A percentile compares a stretch with the other conserved stretches of the same genome.
These are phyloP conservation scores for Exophiala spinifera DNA, from an alignment of 2,329 filamentous ascomycete species.

Conservation along the genomic window DNA sequence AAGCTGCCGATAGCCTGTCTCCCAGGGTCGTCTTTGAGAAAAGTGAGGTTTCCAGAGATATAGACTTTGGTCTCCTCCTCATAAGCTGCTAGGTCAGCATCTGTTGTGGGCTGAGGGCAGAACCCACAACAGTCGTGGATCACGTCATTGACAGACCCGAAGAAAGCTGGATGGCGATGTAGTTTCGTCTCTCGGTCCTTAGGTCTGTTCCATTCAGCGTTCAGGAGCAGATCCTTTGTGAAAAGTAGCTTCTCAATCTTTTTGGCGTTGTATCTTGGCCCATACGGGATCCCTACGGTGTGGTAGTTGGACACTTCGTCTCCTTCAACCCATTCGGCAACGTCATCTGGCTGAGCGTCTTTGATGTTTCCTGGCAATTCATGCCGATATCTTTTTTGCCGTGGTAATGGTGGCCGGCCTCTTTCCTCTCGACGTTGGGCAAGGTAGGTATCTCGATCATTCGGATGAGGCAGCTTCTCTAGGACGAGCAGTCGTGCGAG, in stretches of 20 bases:
- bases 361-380: constrained; percentile 70
- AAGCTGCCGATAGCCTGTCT: constrained; percentile 71
- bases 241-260: constrained; percentile 79
- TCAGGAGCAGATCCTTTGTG: constrained; percentile 71
- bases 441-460: constrained; percentile 67
- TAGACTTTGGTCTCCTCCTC: constrained; percentile 72
- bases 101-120: constrained; percentile 67
- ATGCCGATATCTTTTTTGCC: constrained; percentile 39
- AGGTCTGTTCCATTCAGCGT: constrained; percentile 75
- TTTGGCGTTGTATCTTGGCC: constrained; percentile 37
- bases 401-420: constrained; percentile 58
- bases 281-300: constrained; percentile 56
- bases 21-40: constrained; percentile 76
- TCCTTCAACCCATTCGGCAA: constrained; percentile 77
- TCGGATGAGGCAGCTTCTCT: constrained; percentile 69
- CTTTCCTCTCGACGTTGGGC: constrained; percentile 68
- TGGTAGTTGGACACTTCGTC: constrained; percentile 78
- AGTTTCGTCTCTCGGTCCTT: constrained; percentile 73
- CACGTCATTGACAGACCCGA: constrained; percentile 71
- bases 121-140: constrained; percentile 77
- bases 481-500: constrained; percentile 76
- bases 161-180: constrained; percentile 82
- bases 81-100: constrained; percentile 68
- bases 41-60: constrained; percentile 69
- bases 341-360: constrained; percentile 71